phyloP scores from a whole-genome alignment of 2,329 filamentous ascomycete genomes.

The Paracamarosporium sp. region DNA sequence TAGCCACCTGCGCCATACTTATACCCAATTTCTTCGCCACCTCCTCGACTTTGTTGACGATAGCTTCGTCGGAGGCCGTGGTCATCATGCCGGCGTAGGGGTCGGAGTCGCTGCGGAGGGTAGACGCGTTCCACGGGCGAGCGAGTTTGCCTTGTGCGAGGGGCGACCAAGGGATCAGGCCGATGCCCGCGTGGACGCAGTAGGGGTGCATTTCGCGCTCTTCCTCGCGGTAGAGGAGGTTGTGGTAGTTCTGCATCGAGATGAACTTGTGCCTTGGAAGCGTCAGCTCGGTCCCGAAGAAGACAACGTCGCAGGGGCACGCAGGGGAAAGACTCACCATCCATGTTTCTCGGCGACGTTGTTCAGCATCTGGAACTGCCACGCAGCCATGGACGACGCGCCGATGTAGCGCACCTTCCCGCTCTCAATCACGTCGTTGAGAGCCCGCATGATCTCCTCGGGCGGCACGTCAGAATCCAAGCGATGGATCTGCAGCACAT shows the following conservation, averaged over 20 bases:
- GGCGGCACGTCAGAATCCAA: conserved; percentile 17
- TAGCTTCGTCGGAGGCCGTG: conserved; percentile 42
- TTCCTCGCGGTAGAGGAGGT: conserved; percentile 56
- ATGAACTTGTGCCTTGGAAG: conserved; percentile 49
- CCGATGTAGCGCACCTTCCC: conserved; percentile 36
- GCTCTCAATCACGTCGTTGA: conserved; percentile 26
- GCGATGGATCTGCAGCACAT: conserved; percentile 32
- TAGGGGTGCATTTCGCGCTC: conserved; percentile 45
- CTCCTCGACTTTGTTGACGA: conserved; percentile 50
- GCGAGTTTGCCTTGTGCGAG: conserved; percentile 48
- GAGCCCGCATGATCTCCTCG: conserved; percentile 31
- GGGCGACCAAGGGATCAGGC: conserved; percentile 37
- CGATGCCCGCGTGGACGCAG: conserved; percentile 29
- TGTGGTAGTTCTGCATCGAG: conserved; percentile 57
- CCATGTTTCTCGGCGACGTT: conserved; percentile 50
- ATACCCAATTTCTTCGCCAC: conserved; percentile 45
- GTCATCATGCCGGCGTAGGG: conserved; percentile 20
- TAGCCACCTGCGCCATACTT: conserved; percentile 34
- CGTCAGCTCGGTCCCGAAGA: too few species aligned
- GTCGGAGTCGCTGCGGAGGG: conserved; percentile 44
- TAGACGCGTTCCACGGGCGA: conserved; percentile 46
- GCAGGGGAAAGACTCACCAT: conserved; percentile 34
- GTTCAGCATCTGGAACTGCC: conserved; percentile 55
- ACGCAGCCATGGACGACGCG: conserved; percentile 50
- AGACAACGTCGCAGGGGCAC: too few species aligned